Base-by-base conservation (phyloP, 176 grass and related monocot genomes). In the Dendrocalamus sinicus region DNA sequence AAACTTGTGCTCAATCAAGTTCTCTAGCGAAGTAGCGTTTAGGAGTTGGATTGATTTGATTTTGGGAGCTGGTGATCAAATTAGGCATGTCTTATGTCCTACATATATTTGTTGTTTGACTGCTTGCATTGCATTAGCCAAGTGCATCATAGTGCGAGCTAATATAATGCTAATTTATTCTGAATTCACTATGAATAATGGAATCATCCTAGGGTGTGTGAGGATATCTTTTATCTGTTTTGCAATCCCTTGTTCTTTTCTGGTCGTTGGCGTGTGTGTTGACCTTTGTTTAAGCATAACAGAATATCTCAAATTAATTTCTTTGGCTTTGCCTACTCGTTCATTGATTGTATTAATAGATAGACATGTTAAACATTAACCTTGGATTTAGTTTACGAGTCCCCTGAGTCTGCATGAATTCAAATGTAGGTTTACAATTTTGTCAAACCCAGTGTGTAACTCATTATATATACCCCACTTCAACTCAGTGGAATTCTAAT, bases 261-360 rank as follows among this genome's bases (percentile, higher is more conserved):
- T 75, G 23, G 23, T 30, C 7, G 11, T n/a, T 84, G 58, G 20
- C 19, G 1, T 44, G 30, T 84, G 41, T 76, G 37, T 41, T 66
- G 20, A 19, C 45, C 32, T 54, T 44, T 16, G n/a, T 22, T 19
- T 69, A 43, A 12, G 46, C n/a, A 44, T 20, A 41, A 52, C 13
- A 58, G 9, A 53, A 70, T 82, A 60, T 43, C 9, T 16, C 67
- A 22, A 58, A 83, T 44, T 75, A 15, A 52, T 76, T 52, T 51
- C 7, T 76, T 67, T 57, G 46, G 7, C n/a, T 64, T 67, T 67
- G 32, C 3, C 16, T 41, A 48, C 74, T 70, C 61, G 3, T 71
- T 23, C 9, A 6, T 50, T 39, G 17, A 20, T 19, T 70, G 8
- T 30, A 46, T 20, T 53, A 44, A 54, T 26, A 54, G 52, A 54